Evolutionary conservation across 306 rosid genomes (phyloP), one percentile per base, ranked within the genome.

Genomic region (Trifolium fragiferum): DNA sequence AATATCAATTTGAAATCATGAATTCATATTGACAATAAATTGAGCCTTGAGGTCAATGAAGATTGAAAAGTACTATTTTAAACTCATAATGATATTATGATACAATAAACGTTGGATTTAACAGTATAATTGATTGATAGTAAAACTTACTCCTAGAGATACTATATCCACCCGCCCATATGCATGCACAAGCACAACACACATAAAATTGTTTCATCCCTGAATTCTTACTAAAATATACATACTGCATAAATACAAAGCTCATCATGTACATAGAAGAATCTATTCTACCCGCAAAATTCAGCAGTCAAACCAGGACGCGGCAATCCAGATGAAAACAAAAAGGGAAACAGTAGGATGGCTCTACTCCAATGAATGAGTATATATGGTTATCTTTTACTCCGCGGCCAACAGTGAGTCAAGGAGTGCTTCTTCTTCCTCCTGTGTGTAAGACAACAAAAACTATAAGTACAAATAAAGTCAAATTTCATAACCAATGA

Each of bases 391-490:
- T 77, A 90, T 70, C 82, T 84, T 82, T 84, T 80, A 68, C 96
- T 30, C 33, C 0, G 33, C 33, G 6, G 33, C 97, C 70, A 93
- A 62, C 75, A 93, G 68, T n/a, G 96, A 84, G 75, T 89, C 93
- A 33, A 63, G 89, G 79, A 91, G 90, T 68, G 93, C 98, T 27
- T 92, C 91, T 85, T 93, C 98, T 66, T 93, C 98, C 78, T 93
- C 98, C 98, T 93, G 87, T 53, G 41, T 57, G 55, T 27, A 68
- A 54, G 53, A 74, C 66, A 72, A 60, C 70, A 12, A 73, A 69
- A 68, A 43, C 44, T 38, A 76, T 65, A 65, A 8, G 30, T 75
- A 71, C 44, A 49, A 76, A 30, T 59, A 11, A 49, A 7, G 66
- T 66, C 68, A 38, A 54, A 50, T 27, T 55, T 35, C 12, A 33